Evolutionary conservation across 805 yeast genomes (phyloP), one percentile per base, ranked within the genome.

Genomic region (Kazachstania taianensis): DNA sequence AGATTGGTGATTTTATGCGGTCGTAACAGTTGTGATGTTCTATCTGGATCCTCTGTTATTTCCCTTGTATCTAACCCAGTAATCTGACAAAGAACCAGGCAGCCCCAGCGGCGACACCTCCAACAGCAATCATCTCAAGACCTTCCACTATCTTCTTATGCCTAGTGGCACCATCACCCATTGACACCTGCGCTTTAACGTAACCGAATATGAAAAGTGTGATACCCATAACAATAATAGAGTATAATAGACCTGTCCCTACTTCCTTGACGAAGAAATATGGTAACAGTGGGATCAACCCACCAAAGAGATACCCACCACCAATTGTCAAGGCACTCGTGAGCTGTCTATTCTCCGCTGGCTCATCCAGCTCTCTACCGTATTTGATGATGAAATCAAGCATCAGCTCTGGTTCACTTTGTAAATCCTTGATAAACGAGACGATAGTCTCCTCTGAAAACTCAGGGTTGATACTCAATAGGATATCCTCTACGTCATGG

Each of bases 51-150:
- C n/a, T n/a, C n/a, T n/a, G n/a, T n/a, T n/a, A n/a, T n/a, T n/a
- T n/a, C n/a, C n/a, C n/a, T 22, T 22, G 8, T n/a, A 22, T 22
- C 41, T 41, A 49, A 33, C 52, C 95, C 41, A 89, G 76, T 44
- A 79, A 57, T 55, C 77, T 80, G 23, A 89, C 98, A 55, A 87
- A 72, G 30, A 74, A 75, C 94, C 95, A 89, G 8, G 98, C 98
- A 17, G 94, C 82, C 4, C 95, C 94, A 4, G 98, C 97, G 16
- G 98, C 97, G 22, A 81, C 65, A n/a, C 96, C 94, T 27, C 98
- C 98, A 34, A 84, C 87, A n/a, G 80, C 61, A 36, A 85, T 77
- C 97, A 92, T 89, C 62, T 85, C 94, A 14, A 80, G 39, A 30
- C 96, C 97, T 59, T 87, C 96, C 35, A 67, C 62, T 3, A 80